A percentile compares a stretch with the other conserved stretches of the same genome.
Evolutionary conservation across 345 rosid species (phyloP).

Genomic region (Litchi chinensis): DNA sequence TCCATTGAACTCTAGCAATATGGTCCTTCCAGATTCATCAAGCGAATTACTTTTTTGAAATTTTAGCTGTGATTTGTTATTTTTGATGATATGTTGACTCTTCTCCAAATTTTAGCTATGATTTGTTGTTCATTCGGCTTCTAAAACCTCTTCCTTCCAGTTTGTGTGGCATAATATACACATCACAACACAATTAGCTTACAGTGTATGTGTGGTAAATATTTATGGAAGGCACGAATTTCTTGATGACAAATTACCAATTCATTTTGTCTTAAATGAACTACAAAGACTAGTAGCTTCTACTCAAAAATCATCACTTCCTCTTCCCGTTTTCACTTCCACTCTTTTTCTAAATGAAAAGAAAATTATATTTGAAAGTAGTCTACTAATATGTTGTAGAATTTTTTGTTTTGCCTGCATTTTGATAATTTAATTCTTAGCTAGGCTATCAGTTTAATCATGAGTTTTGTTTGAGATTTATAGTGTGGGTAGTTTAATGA

Average conservation of each 20-base stretch:
- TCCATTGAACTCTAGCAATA: conserved; percentile 30
- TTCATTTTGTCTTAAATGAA: conserved; percentile 46
- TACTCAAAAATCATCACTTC: conserved; percentile 54
- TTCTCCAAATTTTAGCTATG: neutral
- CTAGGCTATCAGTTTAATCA: too few species aligned
- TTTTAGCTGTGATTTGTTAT: conserved; percentile 1
- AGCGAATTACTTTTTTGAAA: conserved; percentile 52
- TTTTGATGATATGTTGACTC: neutral
- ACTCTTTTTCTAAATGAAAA: too few species aligned
- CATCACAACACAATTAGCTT: neutral
- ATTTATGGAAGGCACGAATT: conserved; percentile 25
- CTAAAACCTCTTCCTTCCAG: too few species aligned
- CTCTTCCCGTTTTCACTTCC: neutral
- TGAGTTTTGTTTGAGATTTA: too few species aligned
- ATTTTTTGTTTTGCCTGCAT: too few species aligned
- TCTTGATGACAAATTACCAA: conserved; percentile 36
- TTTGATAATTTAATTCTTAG: too few species aligned
- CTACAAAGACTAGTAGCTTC: conserved; percentile 49
- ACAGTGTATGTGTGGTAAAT: too few species aligned
- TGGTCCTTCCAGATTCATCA: conserved; percentile 49
- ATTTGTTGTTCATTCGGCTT: too few species aligned
- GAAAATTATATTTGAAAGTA: too few species aligned
- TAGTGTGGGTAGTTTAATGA: too few species aligned
- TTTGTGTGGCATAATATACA: too few species aligned
- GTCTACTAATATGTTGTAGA: too few species aligned